Evolutionary conservation across 2,329 filamentous ascomycete species (phyloP), one percentile per base, ranked within the genome.

Genomic region (Nemania sp.): DNA sequence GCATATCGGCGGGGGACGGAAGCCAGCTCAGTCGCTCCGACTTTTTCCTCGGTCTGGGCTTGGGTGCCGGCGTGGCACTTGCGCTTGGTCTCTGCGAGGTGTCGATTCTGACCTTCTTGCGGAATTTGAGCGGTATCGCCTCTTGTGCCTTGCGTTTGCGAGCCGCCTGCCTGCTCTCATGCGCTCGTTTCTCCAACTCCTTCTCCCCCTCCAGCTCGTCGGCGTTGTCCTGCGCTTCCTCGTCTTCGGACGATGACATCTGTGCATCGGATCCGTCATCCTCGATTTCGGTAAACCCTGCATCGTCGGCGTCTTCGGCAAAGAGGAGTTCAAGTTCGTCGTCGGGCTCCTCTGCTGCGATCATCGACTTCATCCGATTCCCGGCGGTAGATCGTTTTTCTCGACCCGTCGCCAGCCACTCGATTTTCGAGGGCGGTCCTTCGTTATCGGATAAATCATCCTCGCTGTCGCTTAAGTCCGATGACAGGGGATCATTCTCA

Each of bases 151-250:
- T 96, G 67, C 92, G 87, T 77, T 97, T 97, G 74, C 91, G 79
- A 52, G 81, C 91, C 2, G 83, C 86, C 59, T 82, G 76, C 68
- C 81, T 85, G 68, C 89, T 89, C 60, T 85, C 86, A 67, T 87
- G 88, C 59, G 89, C 91, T 68, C 90, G 85, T 65, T 86, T 88
- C 76, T 95, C 87, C 56, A 99, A 75, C 76, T 96, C 92, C 69
- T 88, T 90, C 77, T 99, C 95, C 35, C 95, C 95, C 58, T 91
- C 90, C 4, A 95, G 75, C 43, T 96, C 91, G 66, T 95, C 83
- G 29, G 72, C 75, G 60, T 89, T 81, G 53, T 87, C 80, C 75
- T 85, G 87, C 59, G 92, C 89, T 62, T 96, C 91, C 50, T 95
- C 91, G 48, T 92, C 90, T 65, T 91, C 90, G 0, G 87, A 91